phyloP scores from a whole-genome alignment of 306 rosid species.

The Trichosanthes cucumerina region DNA sequence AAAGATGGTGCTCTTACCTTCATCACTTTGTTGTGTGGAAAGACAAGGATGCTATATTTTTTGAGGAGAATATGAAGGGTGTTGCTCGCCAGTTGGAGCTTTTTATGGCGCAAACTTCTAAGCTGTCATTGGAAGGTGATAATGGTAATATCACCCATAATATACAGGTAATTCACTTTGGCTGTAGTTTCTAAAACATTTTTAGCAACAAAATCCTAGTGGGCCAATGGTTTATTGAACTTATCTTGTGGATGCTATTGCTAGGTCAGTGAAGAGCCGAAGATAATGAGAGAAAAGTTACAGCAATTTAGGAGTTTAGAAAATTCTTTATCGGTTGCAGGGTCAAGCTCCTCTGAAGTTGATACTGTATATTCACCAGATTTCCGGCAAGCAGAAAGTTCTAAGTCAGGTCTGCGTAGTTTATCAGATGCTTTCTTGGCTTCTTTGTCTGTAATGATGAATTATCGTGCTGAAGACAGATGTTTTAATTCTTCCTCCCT shows the following conservation, averaged over 20 bases:
- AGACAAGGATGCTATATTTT: conserved; percentile 70
- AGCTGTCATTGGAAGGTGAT: conserved; percentile 58
- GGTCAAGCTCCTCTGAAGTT: not conserved
- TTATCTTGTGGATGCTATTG: not conserved
- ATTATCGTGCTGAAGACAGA: conserved; percentile 36
- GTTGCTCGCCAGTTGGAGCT: conserved; percentile 94
- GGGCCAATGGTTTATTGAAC: not conserved
- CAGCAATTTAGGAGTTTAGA: conserved; percentile 58
- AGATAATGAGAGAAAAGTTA: conserved; percentile 62
- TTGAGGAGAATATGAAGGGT: conserved; percentile 82
- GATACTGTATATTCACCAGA: not conserved
- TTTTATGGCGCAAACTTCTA: conserved; percentile 90
- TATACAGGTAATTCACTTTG: conserved; percentile 61
- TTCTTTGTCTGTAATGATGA: conserved; percentile 30
- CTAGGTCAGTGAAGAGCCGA: conserved; percentile 58
- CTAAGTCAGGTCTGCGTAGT: conserved; percentile 7
- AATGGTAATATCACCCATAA: conserved; percentile 50
- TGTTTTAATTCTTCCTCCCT: conserved; percentile 4
- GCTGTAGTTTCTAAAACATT: not conserved
- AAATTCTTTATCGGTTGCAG: conserved; percentile 40
- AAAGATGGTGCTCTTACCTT: conserved; percentile 88
- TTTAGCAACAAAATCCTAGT: not conserved
- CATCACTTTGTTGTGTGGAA: conserved; percentile 82
- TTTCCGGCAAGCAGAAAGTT: not conserved
- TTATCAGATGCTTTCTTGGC: conserved; percentile 13